Conservation (phyloP, 441 rosid species). For the Brassica hybrid region DNA sequence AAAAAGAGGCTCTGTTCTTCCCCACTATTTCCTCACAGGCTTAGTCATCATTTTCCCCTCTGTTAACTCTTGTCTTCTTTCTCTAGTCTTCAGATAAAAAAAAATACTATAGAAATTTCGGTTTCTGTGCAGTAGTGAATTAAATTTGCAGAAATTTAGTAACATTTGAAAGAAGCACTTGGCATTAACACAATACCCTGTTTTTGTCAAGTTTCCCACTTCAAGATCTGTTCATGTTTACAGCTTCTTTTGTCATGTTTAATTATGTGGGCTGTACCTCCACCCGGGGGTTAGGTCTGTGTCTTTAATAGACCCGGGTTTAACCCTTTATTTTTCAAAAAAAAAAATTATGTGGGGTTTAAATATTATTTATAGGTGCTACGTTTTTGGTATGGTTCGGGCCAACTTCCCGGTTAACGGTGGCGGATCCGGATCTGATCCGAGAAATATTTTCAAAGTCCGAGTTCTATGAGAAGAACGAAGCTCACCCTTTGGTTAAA, state of each 20-base stretch:
- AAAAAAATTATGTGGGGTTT: neutral
- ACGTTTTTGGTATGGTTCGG: constrained; percentile 98
- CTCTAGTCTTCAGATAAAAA: constrained; percentile 31
- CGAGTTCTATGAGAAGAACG: constrained; percentile 81
- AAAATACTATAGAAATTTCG: neutral
- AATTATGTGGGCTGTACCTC: no score
- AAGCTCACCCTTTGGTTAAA: constrained; percentile 89
- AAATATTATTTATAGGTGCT: constrained; percentile 56
- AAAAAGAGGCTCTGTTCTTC: constrained; percentile 45
- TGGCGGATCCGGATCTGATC: constrained; percentile 90
- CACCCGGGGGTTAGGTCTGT: no score
- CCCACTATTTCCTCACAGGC: constrained; percentile 44
- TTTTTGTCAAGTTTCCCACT: constrained; percentile 64
- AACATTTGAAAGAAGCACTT: constrained; percentile 23
- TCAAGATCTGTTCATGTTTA: constrained; percentile 54
- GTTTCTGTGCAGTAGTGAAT: constrained; percentile 23
- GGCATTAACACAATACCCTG: constrained; percentile 38
- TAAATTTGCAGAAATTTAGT: constrained; percentile 25
- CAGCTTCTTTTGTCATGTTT: constrained; percentile 33
- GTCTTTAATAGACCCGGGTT: no score
- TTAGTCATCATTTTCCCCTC: constrained; percentile 45
- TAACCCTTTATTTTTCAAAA: no score
- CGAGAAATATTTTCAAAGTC: constrained; percentile 85
- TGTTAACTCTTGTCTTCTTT: constrained; percentile 48
- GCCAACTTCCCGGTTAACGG: constrained; percentile 85